Conservation (phyloP, 179 eudicot species). For the Actinidia arguta region DNA sequence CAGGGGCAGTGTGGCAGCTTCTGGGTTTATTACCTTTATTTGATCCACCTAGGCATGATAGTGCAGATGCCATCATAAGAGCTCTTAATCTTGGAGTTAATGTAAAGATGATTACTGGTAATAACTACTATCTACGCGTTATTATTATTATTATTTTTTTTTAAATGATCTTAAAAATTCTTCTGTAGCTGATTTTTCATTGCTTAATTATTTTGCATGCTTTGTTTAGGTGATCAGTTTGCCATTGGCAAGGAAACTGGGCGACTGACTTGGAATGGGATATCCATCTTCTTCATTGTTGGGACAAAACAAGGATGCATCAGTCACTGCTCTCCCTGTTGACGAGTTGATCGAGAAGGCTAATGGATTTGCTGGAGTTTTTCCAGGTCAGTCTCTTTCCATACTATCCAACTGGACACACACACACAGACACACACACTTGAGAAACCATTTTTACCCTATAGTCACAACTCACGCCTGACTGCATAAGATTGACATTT, state of each 20-base stretch:
- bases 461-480: neutral
- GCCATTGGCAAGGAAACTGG: slow-evolving; percentile 85
- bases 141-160: no score
- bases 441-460: neutral
- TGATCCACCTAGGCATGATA: slow-evolving; percentile 91
- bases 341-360: slow-evolving; percentile 81
- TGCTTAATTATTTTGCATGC: neutral
- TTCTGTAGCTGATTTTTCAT: neutral
- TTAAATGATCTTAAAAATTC: neutral
- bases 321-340: slow-evolving; percentile 70
- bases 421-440: neutral
- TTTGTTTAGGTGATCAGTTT: slow-evolving; percentile 65
- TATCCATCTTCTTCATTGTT: slow-evolving; percentile 66
- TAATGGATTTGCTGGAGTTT: slow-evolving; percentile 82
- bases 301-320: slow-evolving; percentile 69
- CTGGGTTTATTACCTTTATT: slow-evolving; percentile 79
- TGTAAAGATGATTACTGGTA: slow-evolving; percentile 87
- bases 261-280: slow-evolving; percentile 81
- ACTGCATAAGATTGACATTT: neutral
- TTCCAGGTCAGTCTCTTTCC: slow-evolving; percentile 51
- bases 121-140: neutral
- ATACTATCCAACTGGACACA: neutral
- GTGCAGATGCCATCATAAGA: slow-evolving; percentile 82
- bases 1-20: slow-evolving; percentile 86
- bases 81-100: slow-evolving; percentile 90